Evolutionary conservation across 441 rosid genomes (phyloP).

Genomic region (Pelargonium australe): DNA sequence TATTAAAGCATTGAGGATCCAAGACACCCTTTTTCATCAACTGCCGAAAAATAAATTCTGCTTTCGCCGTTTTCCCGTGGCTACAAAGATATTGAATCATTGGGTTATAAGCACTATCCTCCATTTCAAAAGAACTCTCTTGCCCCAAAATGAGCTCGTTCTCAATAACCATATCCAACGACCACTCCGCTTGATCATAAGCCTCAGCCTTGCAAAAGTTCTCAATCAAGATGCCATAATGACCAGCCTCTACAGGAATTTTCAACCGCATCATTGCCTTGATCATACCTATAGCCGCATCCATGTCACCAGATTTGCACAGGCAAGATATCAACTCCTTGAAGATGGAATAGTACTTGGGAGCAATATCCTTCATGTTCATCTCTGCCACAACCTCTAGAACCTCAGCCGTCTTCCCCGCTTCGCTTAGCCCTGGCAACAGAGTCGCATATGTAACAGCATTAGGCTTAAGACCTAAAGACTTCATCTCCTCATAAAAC

Average conservation of each 20-base stretch:
- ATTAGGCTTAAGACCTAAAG: constrained; percentile 53
- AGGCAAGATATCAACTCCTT: constrained; percentile 54
- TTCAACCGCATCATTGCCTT: constrained; percentile 69
- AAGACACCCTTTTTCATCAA: constrained; percentile 79
- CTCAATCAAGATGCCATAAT: constrained; percentile 72
- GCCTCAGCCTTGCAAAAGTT: constrained; percentile 63
- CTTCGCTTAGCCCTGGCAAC: constrained; percentile 77
- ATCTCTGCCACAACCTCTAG: constrained; percentile 54
- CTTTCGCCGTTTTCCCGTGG: constrained; percentile 65
- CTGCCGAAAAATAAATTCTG: constrained; percentile 80
- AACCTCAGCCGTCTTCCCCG: constrained; percentile 59
- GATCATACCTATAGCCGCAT: constrained; percentile 68
- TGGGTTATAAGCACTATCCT: constrained; percentile 60
- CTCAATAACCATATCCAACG: constrained; percentile 65
- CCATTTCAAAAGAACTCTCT: constrained; percentile 56
- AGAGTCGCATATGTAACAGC: constrained; percentile 62
- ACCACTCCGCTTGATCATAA: constrained; percentile 59
- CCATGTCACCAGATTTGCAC: constrained; percentile 57
- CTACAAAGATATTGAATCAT: constrained; percentile 66
- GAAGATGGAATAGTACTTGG: constrained; percentile 65
- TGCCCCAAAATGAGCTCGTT: constrained; percentile 71
- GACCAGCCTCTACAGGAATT: constrained; percentile 78
- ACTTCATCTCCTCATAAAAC: constrained; percentile 69
- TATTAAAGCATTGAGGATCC: constrained; percentile 70
- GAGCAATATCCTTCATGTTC: constrained; percentile 55